Evolutionary conservation across 73 alveolate genomes (phyloP).

Genomic region (Tetrahymena elliotti): DNA sequence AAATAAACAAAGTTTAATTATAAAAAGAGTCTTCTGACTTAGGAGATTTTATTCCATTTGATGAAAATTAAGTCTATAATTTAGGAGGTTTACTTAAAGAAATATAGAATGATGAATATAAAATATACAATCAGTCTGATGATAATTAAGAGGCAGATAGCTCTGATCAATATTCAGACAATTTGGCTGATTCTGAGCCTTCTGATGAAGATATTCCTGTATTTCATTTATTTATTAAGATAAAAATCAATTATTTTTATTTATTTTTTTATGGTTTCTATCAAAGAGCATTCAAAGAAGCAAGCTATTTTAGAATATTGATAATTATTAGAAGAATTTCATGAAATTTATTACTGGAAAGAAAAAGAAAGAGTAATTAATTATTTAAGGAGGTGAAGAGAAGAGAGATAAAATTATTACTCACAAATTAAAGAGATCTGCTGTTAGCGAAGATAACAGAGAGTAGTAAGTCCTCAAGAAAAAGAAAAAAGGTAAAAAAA

Average conservation of each 20-base stretch:
- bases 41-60: neutral
- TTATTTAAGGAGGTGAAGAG: neutral
- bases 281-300: neutral
- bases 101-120: neutral
- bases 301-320: neutral
- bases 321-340: neutral
- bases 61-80: neutral
- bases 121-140: neutral
- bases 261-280: too few relatives aligned
- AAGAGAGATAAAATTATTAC: neutral
- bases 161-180: neutral
- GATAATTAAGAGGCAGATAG: neutral
- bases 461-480: neutral
- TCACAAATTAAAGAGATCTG: neutral
- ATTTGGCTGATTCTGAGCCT: neutral
- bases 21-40: neutral
- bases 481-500: neutral
- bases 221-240: neutral
- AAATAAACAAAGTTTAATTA: neutral
- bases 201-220: neutral
- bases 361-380: neutral
- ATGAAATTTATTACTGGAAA: neutral
- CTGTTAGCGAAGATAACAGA: neutral
- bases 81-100: neutral
- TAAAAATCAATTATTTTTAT: too few relatives aligned